phyloP scores from a whole-genome alignment of 2,329 filamentous ascomycete species.

The Xylariaceae sp. region DNA sequence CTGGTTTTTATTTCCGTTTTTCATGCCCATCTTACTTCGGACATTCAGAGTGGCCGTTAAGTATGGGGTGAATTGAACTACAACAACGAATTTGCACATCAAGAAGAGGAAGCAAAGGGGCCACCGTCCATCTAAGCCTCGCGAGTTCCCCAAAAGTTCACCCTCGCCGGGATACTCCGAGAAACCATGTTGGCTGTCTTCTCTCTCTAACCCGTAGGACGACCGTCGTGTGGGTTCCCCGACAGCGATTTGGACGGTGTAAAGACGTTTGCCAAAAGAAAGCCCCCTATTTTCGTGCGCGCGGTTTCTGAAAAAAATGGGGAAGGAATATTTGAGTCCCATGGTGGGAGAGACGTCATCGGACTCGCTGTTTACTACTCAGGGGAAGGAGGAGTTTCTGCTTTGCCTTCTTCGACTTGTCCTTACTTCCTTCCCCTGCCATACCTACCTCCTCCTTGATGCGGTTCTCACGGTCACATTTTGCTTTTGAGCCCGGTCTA shows the following conservation, averaged over 20 bases:
- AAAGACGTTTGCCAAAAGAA: not conserved
- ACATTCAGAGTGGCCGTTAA: not conserved
- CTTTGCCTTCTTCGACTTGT: conserved; percentile 1
- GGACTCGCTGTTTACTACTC: conserved; percentile 22
- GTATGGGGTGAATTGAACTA: not conserved
- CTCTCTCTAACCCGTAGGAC: conserved; percentile 39
- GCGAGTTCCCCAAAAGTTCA: not conserved
- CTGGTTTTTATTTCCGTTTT: not conserved
- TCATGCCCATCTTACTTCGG: not conserved
- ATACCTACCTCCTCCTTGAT: too few species aligned
- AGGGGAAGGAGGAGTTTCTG: not conserved
- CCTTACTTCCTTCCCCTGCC: conserved; percentile 1
- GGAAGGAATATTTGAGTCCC: conserved; percentile 31
- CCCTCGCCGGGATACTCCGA: not conserved
- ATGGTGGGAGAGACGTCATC: conserved; percentile 60
- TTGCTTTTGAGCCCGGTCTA: too few species aligned
- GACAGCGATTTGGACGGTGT: conserved; percentile 41
- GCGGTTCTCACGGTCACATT: too few species aligned
- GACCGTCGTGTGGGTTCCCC: conserved; percentile 33
- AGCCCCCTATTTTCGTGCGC: too few species aligned
- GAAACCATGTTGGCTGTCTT: conserved; percentile 51
- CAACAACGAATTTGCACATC: not conserved
- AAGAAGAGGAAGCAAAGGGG: not conserved
- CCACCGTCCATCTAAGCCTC: conserved; percentile 8
- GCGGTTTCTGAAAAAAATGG: conserved; percentile 7